These are phyloP conservation scores for Dorcoceras hygrometricum DNA, from an alignment of 257 asterid genomes.

Conservation along the genomic window DNA sequence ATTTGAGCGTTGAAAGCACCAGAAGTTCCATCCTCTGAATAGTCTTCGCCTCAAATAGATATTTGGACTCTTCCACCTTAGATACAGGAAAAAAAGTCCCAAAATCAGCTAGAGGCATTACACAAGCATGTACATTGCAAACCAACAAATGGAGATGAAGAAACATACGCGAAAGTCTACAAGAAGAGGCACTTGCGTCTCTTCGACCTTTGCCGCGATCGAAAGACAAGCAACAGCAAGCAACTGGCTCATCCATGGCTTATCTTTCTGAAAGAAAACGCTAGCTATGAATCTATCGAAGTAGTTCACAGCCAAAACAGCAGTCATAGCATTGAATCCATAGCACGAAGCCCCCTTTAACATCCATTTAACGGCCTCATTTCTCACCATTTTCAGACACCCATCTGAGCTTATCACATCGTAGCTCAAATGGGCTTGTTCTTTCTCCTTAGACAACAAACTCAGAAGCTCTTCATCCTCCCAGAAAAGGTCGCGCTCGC, in stretches of 20 bases:
- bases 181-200: constrained; percentile 79
- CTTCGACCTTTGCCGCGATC: constrained; percentile 95
- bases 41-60: constrained; percentile 78
- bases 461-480: constrained; percentile 66
- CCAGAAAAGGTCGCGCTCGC: constrained; percentile 74
- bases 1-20: constrained; percentile 67
- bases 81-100: constrained; percentile 21
- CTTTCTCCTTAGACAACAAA: constrained; percentile 61
- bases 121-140: constrained; percentile 35
- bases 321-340: constrained; percentile 60
- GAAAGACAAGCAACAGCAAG: constrained; percentile 92
- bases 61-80: constrained; percentile 67
- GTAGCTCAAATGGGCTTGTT: constrained; percentile 26
- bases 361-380: constrained; percentile 72
- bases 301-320: constrained; percentile 64
- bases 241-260: constrained; percentile 95
- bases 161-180: constrained; percentile 79
- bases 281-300: constrained; percentile 65
- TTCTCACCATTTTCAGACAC: constrained; percentile 42
- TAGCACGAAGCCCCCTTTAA: constrained; percentile 53
- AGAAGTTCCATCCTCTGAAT: constrained; percentile 86
- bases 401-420: constrained; percentile 39
- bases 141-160: not conserved
- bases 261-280: constrained; percentile 66
- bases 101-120: constrained; percentile 27